Evolutionary conservation across 495 filamentous ascomycete species (phyloP), one percentile per base, ranked within the genome.

Genomic region (Neurospora hispaniola): DNA sequence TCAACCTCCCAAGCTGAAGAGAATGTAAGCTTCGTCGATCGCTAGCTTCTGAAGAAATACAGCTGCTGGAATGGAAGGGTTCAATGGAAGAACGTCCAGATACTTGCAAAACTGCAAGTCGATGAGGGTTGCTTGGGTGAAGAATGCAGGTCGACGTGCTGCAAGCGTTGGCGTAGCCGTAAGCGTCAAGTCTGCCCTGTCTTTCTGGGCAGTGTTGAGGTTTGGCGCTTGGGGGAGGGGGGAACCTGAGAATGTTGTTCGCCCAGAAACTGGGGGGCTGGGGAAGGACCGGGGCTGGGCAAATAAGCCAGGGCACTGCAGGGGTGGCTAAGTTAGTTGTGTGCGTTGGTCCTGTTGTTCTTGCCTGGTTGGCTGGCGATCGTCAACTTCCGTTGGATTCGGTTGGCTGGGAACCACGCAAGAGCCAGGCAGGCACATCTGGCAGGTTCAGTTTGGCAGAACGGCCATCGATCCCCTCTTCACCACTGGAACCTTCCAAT

Each of bases 1-100:
- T 73, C 48, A 75, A 72, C 79, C 77, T 78, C 78, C 78, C 78
- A 74, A 74, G 74, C 54, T 18, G 16, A 70, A 27, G 40, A 38
- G 68, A 35, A 69, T 43, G 69, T 73, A 23, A 62, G 54, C 23
- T 54, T 62, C 23, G 54, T 62, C 23, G 23, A 62, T 31, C 23
- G 20, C 54, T 62, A 16, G 54, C 54, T 31, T 31, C 54, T 31
- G 54, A 18, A 35, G 27, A 1, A 38, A 6, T 18, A 16, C 7
- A 3, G 54, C 12, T 66, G 6, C 27, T 66, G 54, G 54, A 66
- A 66, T 66, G 54, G 54, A 62, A 35, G 54, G 54, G 54, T 62
- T 18, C 27, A 12, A 62, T 62, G 54, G 27, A 38, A 66, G 27
- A 66, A 35, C 35, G 54, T 66, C 54, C 54, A 66, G 8, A 35